These are phyloP conservation scores for Usnea hakonensis DNA, from an alignment of 495 filamentous ascomycete genomes.

Conservation along the genomic window DNA sequence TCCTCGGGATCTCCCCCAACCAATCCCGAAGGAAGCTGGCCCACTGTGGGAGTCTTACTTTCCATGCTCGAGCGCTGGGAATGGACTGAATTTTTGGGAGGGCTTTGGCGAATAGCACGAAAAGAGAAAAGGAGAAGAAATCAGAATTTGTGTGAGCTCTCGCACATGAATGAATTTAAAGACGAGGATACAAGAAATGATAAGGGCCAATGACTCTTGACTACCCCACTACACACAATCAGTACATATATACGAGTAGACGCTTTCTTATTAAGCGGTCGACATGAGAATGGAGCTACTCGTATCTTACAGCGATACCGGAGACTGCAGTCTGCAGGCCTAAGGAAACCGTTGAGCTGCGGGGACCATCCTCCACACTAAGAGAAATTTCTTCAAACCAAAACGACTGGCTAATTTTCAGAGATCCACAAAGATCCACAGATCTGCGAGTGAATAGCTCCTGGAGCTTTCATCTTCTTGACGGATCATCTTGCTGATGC, in stretches of 20 bases:
- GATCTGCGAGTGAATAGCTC: no score
- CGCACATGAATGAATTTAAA: neutral
- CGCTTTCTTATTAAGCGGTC: neutral
- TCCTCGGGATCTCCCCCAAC: slow-evolving; percentile 28
- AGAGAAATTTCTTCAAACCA: neutral
- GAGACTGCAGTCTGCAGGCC: neutral
- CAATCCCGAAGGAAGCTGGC: neutral
- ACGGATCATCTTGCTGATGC: no score
- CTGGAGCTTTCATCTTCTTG: no score
- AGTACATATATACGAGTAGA: neutral
- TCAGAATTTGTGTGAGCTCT: no score
- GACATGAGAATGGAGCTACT: neutral
- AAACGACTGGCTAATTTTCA: neutral
- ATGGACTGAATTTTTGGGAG: neutral
- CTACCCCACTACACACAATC: neutral
- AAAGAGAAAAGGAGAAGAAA: neutral
- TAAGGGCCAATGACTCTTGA: neutral
- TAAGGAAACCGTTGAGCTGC: neutral
- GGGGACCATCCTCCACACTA: neutral
- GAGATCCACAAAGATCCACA: no score
- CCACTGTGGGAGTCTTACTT: neutral
- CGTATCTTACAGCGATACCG: neutral
- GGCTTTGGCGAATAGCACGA: no score
- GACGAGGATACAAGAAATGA: neutral
- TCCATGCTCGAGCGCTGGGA: neutral